Percentiles rank a stretch among this genome's conserved stretches.
These are phyloP conservation scores for Chionographis japonica DNA, from an alignment of 106 monocot species.

Conservation along the genomic window DNA sequence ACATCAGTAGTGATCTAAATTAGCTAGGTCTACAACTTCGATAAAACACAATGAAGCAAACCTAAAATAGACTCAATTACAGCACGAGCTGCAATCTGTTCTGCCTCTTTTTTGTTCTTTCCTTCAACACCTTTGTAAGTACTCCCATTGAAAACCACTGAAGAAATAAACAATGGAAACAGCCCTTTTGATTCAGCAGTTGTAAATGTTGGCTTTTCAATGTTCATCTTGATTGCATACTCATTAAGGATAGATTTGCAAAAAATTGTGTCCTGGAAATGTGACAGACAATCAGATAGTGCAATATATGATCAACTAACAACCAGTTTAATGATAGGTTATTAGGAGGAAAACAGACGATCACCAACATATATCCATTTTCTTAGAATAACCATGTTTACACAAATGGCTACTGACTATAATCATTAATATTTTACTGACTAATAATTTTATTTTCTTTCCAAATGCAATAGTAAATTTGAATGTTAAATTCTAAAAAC, in stretches of 20 bases:
- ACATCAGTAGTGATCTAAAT: too few relatives aligned
- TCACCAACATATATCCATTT: too few relatives aligned
- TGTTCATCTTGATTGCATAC: conserved; percentile 24
- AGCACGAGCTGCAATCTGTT: conserved; percentile 23
- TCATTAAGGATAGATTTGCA: conserved; percentile 30
- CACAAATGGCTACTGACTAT: too few relatives aligned
- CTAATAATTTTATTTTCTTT: too few relatives aligned
- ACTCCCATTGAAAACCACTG: conserved; percentile 18
- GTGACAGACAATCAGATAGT: not conserved
- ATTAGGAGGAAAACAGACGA: not conserved
- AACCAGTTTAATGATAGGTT: not conserved
- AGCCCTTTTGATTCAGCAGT: conserved; percentile 5
- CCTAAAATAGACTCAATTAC: conserved; percentile 26
- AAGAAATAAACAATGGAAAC: conserved; percentile 16
- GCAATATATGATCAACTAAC: not conserved
- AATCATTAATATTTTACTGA: too few relatives aligned
- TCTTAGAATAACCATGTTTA: too few relatives aligned
- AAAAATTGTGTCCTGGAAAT: conserved; percentile 18
- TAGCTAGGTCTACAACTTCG: not conserved
- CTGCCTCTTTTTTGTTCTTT: conserved; percentile 33
- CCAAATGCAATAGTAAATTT: too few relatives aligned
- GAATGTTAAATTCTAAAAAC: too few relatives aligned
- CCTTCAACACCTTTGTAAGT: conserved; percentile 7
- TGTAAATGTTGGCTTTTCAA: conserved; percentile 9
- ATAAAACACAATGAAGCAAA: not conserved